phyloP scores from a whole-genome alignment of 1,139 yeast species.

The Candida tetrigidarum region DNA sequence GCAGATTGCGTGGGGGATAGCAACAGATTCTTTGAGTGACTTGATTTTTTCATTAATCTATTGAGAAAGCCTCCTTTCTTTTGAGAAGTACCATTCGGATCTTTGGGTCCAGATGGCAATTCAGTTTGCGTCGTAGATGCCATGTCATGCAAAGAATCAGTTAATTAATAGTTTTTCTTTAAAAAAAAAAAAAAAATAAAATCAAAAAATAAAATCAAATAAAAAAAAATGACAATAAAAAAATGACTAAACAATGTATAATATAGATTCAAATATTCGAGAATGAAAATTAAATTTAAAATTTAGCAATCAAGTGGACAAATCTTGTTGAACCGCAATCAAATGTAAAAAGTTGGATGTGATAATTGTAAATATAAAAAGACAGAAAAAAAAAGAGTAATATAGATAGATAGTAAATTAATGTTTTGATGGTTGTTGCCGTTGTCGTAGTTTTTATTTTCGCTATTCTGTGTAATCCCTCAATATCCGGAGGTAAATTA shows the following conservation, averaged over 20 bases:
- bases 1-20: background rate
- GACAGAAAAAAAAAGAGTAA: background rate
- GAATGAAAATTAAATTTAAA: background rate
- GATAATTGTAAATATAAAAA: background rate
- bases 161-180: background rate
- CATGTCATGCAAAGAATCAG: background rate
- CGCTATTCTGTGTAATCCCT: background rate
- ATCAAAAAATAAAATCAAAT: background rate
- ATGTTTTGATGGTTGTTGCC: background rate
- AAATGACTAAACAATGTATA: no score
- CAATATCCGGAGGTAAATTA: background rate
- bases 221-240: no score
- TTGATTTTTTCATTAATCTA: conserved; percentile 15
- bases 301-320: background rate
- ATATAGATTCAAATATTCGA: background rate
- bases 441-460: background rate
- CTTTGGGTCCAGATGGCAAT: background rate
- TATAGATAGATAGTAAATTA: background rate
- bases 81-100: background rate
- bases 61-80: conserved; percentile 18
- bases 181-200: background rate
- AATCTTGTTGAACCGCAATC: no score
- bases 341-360: no score
- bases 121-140: background rate
- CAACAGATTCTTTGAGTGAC: background rate